Percentiles rank a stretch among this genome's conserved stretches.
Evolutionary conservation across 257 asterid species (phyloP).

Genomic region (Solanum chilense): DNA sequence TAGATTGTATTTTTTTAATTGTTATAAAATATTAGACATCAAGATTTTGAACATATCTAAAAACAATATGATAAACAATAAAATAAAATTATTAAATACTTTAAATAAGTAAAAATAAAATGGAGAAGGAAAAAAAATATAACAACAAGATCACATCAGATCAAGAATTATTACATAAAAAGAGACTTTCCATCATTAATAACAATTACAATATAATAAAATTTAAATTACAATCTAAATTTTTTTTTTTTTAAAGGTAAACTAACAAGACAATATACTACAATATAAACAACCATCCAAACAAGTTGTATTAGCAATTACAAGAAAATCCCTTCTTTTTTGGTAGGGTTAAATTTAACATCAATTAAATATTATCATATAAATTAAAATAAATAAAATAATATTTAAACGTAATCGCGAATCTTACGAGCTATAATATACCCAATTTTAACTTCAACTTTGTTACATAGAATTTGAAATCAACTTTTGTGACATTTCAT

Average conservation of each 20-base stretch:
- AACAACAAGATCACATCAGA: accelerated
- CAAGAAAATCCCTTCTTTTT: too few relatives aligned
- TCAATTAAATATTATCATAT: too few relatives aligned
- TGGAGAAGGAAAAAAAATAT: not conserved
- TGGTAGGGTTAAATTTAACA: too few relatives aligned
- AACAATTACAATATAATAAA: too few relatives aligned
- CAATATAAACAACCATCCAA: not conserved
- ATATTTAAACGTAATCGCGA: not conserved
- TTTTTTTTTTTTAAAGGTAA: too few relatives aligned
- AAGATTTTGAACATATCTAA: too few relatives aligned
- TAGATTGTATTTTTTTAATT: too few relatives aligned
- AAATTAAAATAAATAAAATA: not conserved
- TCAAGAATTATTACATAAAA: not conserved
- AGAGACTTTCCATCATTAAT: too few relatives aligned
- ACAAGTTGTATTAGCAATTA: not conserved
- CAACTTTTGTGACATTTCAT: not conserved
- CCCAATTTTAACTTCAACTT: not conserved
- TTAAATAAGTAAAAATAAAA: not conserved
- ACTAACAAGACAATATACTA: too few relatives aligned
- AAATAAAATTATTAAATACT: not conserved
- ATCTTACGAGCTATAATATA: not conserved
- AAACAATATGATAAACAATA: not conserved
- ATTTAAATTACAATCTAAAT: too few relatives aligned
- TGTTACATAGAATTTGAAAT: not conserved
- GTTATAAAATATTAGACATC: too few relatives aligned